Evolutionary conservation across 306 rosid genomes (phyloP), one percentile per base, ranked within the genome.

Genomic region (Cicer bijugum): DNA sequence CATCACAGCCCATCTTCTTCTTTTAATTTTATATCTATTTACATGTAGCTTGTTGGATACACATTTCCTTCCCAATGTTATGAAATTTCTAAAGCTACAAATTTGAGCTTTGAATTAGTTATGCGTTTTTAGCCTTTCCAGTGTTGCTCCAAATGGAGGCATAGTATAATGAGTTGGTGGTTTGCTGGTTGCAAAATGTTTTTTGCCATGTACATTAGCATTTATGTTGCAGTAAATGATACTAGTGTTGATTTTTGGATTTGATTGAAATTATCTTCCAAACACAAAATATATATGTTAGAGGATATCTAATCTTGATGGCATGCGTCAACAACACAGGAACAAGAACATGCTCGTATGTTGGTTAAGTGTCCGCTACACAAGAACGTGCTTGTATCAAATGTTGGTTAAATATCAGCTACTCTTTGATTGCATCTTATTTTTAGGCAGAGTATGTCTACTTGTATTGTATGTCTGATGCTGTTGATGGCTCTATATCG

Each of bases 371-470:
- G 46, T 74, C 37, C 39, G 35, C 62, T 47, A 59, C 59, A 20
- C 23, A 20, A 20, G 23, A 68, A 68, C 28, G 15, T 74, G 66
- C 66, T 66, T 9, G 4, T 15, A 4, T 69, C 15, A 45, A 40
- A 55, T 8, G 50, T 55, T 12, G 43, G 61, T 23, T 48, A 63
- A n/a, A 15, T 45, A 39, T 74, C 43, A 39, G 35, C 62, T 47
- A 59, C 59, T 52, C 57, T 53, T 44, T 37, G 58, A 55, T 55
- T 14, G 45, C 70, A 44, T 67, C 28, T 23, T 74, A 11, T 62
- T 57, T 35, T 14, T 60, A 52, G 59, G 23, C 16, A 50, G 42
- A 20, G 23, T 60, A 68, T 14, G 19, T 23, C 47, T 37, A 14
- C 75, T 63, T 15, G 53, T 57, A 57, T 56, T 20, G 2, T 20